Percentiles rank a stretch among this genome's conserved stretches.
Evolutionary conservation across 768 basidiomycete genomes (phyloP).

Genomic region (Pleurotus platypus): DNA sequence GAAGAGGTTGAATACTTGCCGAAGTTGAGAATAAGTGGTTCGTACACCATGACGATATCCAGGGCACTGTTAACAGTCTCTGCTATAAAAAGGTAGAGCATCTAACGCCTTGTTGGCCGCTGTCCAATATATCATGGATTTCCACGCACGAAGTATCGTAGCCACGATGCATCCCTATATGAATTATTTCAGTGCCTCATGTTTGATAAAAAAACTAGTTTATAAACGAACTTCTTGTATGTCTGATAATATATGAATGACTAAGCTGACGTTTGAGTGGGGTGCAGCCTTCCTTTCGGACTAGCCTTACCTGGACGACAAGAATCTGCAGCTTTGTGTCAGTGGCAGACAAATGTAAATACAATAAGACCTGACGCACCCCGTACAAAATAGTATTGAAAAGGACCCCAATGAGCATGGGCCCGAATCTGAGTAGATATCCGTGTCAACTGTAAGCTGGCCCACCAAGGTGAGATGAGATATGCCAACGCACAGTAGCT

Average conservation of each 20-base stretch:
- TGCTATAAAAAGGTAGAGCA: constrained; percentile 13
- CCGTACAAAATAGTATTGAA: constrained; percentile 18
- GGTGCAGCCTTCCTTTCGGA: too few species aligned
- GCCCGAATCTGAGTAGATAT: constrained; percentile 8
- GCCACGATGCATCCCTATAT: constrained; percentile 27
- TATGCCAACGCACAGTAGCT: background rate
- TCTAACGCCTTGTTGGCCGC: background rate
- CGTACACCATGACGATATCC: constrained; percentile 14
- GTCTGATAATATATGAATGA: constrained; percentile 31
- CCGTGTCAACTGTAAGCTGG: background rate
- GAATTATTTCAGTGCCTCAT: background rate
- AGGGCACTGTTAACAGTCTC: constrained; percentile 13
- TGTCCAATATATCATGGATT: too few species aligned
- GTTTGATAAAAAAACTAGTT: background rate
- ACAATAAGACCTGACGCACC: background rate
- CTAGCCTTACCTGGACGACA: background rate
- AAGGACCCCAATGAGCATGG: constrained; percentile 16
- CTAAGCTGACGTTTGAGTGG: constrained; percentile 12
- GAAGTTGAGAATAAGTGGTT: constrained; percentile 10
- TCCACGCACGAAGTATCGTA: constrained; percentile 27
- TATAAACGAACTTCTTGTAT: constrained; percentile 24
- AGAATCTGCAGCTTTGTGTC: constrained; percentile 9
- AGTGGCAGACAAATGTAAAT: constrained; percentile 16
- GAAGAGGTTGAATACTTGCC: background rate
- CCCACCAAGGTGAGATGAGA: too few species aligned